These are phyloP conservation scores for Termitomyces titanicus DNA, from an alignment of 768 basidiomycete genomes.

Conservation along the genomic window DNA sequence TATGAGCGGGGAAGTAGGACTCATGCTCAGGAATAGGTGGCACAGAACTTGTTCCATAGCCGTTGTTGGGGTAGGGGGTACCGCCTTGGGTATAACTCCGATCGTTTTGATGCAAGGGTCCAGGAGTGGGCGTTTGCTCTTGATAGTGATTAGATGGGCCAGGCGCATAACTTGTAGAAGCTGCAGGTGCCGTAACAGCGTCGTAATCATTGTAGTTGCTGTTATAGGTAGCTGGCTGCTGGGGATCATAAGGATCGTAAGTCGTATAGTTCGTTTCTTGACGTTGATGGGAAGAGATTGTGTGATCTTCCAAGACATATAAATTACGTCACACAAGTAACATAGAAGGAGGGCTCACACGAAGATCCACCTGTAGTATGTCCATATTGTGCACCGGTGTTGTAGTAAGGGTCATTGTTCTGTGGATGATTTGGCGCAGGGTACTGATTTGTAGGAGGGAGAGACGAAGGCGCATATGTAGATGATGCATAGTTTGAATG, in stretches of 20 bases:
- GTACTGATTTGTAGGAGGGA: conserved; percentile 32
- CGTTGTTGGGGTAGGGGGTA: conserved; percentile 43
- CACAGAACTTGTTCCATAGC: conserved; percentile 30
- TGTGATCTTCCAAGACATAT: conserved; percentile 43
- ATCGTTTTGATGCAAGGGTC: conserved; percentile 29
- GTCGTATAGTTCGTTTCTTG: conserved; percentile 42
- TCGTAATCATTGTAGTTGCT: conserved; percentile 20
- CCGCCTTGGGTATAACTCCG: conserved; percentile 58
- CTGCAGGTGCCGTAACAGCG: conserved; percentile 23
- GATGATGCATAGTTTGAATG: conserved; percentile 22
- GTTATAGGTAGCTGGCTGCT: conserved; percentile 13
- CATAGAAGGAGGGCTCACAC: conserved; percentile 37
- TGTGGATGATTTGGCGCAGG: conserved; percentile 27
- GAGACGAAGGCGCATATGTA: conserved; percentile 25
- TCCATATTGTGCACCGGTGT: conserved; percentile 39
- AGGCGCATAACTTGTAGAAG: conserved; percentile 18
- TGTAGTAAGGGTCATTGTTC: conserved; percentile 31
- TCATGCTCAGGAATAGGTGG: conserved; percentile 30
- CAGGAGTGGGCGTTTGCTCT: conserved; percentile 22
- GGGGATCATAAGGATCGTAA: conserved; percentile 47
- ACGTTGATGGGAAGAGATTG: conserved; percentile 47
- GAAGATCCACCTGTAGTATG: conserved; percentile 50
- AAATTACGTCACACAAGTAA: neutral
- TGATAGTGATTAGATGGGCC: conserved; percentile 34
- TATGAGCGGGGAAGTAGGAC: conserved; percentile 21